Evolutionary conservation across 2,329 filamentous ascomycete species (phyloP), one percentile per base, ranked within the genome.

Genomic region (Lachnellula hyalina): DNA sequence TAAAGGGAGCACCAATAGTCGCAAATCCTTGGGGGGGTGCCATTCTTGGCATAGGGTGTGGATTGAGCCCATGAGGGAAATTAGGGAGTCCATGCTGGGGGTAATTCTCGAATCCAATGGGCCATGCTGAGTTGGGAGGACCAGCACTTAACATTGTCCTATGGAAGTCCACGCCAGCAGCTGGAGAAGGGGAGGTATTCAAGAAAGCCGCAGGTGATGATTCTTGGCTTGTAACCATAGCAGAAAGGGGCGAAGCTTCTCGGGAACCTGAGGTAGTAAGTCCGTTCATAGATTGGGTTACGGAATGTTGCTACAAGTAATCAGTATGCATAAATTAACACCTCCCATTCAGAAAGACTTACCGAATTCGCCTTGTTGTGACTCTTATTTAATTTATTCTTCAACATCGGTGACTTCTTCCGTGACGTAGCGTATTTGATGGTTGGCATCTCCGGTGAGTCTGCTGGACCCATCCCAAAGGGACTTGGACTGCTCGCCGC

Each of bases 401-500:
- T 68, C 17, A 60, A 7, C 46, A 58, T 55, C 15, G 62, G 59
- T 8, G 65, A 63, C n/a, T 59, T 59, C 54, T 58, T 67, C 11
- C 49, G 54, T n/a, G 63, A 61, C 14, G 60, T 69, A 49, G 71
- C 67, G 2, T 70, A 66, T 56, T 74, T 72, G 57, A 73, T 71
- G 28, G 65, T 71, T 34, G 72, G 69, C 71, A 75, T 77, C 6
- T 65, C 66, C 40, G 67, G 67, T 21, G 75, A 78, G 8, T 73
- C 71, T 59, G 77, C 53, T 12, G 55, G 47, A 36, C 55, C 54
- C 46, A 55, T 52, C 42, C 56, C 62, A 51, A 67, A 64, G 8
- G 70, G 72, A 53, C 74, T 76, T 5, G 83, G 81, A 57, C 81
- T 86, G 61, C 77, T 82, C 2, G 80, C 77, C 8, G 78, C 77